Evolutionary conservation across 805 yeast species (phyloP).

Genomic region (Metschnikowia rubicola): DNA sequence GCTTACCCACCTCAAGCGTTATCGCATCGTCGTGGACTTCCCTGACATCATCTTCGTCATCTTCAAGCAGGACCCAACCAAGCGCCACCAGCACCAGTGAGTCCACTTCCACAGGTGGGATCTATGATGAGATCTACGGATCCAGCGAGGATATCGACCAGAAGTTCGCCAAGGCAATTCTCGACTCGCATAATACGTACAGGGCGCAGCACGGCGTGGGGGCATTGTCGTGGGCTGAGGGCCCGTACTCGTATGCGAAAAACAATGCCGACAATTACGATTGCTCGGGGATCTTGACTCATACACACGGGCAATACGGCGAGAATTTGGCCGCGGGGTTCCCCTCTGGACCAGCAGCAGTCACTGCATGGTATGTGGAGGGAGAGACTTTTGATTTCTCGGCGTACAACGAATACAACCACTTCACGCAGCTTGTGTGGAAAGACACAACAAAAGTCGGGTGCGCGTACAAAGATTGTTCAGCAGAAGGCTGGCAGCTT

Average conservation of each 20-base stretch:
- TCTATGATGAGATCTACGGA: constrained; percentile 19
- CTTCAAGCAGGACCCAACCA: neutral
- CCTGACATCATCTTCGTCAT: too few relatives aligned
- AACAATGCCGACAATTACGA: constrained; percentile 34
- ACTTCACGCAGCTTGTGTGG: constrained; percentile 33
- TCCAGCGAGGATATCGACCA: constrained; percentile 24
- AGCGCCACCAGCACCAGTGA: constrained; percentile 1
- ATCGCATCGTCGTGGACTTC: too few relatives aligned
- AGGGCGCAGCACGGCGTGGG: constrained; percentile 30
- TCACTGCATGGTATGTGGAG: constrained; percentile 41
- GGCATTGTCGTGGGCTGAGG: constrained; percentile 29
- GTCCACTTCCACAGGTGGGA: constrained; percentile 10
- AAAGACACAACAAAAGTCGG: constrained; percentile 28
- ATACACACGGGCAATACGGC: constrained; percentile 40
- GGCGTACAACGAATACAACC: constrained; percentile 27
- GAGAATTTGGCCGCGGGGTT: constrained; percentile 41
- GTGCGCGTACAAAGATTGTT: constrained; percentile 32
- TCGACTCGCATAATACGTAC: constrained; percentile 33
- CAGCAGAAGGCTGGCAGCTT: constrained; percentile 29
- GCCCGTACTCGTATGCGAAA: constrained; percentile 33
- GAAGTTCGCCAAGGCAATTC: constrained; percentile 27
- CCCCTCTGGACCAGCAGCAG: constrained; percentile 28
- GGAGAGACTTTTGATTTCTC: constrained; percentile 27
- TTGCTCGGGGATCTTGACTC: constrained; percentile 35
- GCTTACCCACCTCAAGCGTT: too few relatives aligned